Evolutionary conservation across 768 basidiomycete species (phyloP).

Genomic region (Naematelia encephala): DNA sequence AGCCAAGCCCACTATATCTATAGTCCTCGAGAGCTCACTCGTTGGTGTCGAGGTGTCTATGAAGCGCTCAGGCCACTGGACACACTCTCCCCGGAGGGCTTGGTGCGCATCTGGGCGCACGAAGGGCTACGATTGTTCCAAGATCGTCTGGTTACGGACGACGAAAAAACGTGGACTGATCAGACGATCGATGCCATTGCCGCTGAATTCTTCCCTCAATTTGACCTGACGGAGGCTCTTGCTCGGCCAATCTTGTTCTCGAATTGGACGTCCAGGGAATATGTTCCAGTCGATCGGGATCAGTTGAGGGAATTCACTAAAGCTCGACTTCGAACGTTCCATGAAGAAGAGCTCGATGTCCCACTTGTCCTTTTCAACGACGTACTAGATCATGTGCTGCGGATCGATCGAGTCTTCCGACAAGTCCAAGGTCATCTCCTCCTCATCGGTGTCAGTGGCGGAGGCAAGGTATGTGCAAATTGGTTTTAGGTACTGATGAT

Average conservation of each 20-base stretch:
- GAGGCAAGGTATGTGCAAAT: constrained; percentile 73
- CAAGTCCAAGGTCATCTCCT: constrained; percentile 95
- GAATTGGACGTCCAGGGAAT: constrained; percentile 98
- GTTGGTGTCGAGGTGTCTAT: constrained; percentile 96
- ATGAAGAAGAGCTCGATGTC: constrained; percentile 97
- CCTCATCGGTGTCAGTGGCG: constrained; percentile 95
- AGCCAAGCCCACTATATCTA: constrained; percentile 99
- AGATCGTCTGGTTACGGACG: constrained; percentile 89
- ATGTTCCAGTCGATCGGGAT: constrained; percentile 92
- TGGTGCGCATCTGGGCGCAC: constrained; percentile 96
- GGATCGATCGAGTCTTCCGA: constrained; percentile 97
- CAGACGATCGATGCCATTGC: constrained; percentile 81
- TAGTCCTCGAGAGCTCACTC: constrained; percentile 95
- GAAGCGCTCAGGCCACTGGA: constrained; percentile 94
- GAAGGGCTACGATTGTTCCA: constrained; percentile 96
- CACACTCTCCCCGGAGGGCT: constrained; percentile 85
- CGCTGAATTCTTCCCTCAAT: constrained; percentile 86
- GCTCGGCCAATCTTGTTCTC: constrained; percentile 90
- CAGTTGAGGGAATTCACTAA: constrained; percentile 92
- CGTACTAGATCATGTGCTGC: constrained; percentile 93
- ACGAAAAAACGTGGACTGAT: constrained; percentile 92
- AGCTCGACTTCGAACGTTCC: constrained; percentile 94
- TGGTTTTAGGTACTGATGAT: constrained; percentile 7
- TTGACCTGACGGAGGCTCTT: constrained; percentile 81
- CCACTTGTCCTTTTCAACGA: constrained; percentile 98